Percentiles rank a stretch among this genome's conserved stretches.
Conservation (phyloP, 2,329 filamentous ascomycete species). For the Trichoderma koningiopsis region DNA sequence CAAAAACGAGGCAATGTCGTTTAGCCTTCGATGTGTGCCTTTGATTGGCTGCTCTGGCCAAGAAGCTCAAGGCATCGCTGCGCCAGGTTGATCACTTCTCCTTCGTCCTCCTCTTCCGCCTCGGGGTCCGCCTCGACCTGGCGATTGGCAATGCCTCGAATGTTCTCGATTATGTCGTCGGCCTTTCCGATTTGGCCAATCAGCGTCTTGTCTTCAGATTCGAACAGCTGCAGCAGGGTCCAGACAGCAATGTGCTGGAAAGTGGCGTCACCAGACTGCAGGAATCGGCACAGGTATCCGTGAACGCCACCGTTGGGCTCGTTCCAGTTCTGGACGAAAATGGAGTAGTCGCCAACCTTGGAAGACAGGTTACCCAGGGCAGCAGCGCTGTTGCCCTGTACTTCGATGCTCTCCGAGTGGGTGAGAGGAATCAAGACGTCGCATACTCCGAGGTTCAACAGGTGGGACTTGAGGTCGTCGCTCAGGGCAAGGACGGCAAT, state of each 20-base stretch:
- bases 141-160: slow-evolving; percentile 86
- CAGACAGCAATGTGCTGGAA: slow-evolving; percentile 99
- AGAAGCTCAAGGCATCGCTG: slow-evolving; percentile 86
- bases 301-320: slow-evolving; percentile 93
- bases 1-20: not conserved
- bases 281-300: slow-evolving; percentile 89
- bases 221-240: slow-evolving; percentile 92
- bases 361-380: slow-evolving; percentile 94
- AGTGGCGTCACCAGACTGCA: slow-evolving; percentile 90
- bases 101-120: slow-evolving; percentile 85
- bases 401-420: slow-evolving; percentile 93
- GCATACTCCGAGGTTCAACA: slow-evolving; percentile 90
- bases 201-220: slow-evolving; percentile 90
- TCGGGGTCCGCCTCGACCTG: slow-evolving; percentile 86
- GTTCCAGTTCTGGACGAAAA: slow-evolving; percentile 92
- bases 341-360: slow-evolving; percentile 96
- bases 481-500: slow-evolving; percentile 95
- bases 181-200: slow-evolving; percentile 86
- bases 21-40: slow-evolving; percentile 80
- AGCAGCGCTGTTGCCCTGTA: slow-evolving; percentile 96
- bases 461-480: slow-evolving; percentile 90
- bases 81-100: slow-evolving; percentile 88
- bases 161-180: slow-evolving; percentile 88
- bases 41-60: slow-evolving; percentile 68
- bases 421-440: slow-evolving; percentile 95